Evolutionary conservation across 139 green algal genomes (phyloP), one percentile per base, ranked within the genome.

Genomic region (Pedinophyceae sp.): DNA sequence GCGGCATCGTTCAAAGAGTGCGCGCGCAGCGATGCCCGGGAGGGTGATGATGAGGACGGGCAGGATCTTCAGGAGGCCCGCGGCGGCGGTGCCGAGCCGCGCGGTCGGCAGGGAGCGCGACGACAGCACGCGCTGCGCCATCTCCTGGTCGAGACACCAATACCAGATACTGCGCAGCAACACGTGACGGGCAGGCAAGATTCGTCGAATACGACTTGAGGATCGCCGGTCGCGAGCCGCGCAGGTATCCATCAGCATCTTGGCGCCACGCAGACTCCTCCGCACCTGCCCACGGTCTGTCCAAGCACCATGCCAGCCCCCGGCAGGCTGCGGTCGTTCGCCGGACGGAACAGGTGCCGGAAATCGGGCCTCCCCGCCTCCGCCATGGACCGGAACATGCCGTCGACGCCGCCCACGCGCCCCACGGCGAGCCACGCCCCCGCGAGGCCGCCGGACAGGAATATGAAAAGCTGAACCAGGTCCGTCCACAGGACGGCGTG

Each of bases 11-110:
- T 62, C 46, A 43, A 48, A 62, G 18, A 74, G 59, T 2, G 26
- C 34, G n/a, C 65, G 52, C 23, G 65, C 67, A 5, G 69, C 47
- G 52, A 76, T 74, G 23, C 67, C 67, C 4, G 67, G 67, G 3
- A 74, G 15, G 10, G 76, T 67, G 22, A 65, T 76, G 45, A 74
- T 76, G 52, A 74, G 73, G 25, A 55, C 58, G 3, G 67, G 67
- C 6, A 76, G 50, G 19, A 74, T 10, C 61, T 74, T 74, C 23
- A 74, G 49, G 38, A 66, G 27, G 17, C 13, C 52, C 16, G 48
- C 67, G 30, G 19, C 47, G 38, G 59, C 43, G 40, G 60, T 61
- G 5, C 67, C 67, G 18, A 50, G n/a, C 49, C 58, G 55, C 5
- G 60, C 67, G 20, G 73, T 49, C 19, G 20, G 18, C 3, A 76